Evolutionary conservation across 1,139 yeast species (phyloP).

Genomic region (Debaryomycetaceae sp.): DNA sequence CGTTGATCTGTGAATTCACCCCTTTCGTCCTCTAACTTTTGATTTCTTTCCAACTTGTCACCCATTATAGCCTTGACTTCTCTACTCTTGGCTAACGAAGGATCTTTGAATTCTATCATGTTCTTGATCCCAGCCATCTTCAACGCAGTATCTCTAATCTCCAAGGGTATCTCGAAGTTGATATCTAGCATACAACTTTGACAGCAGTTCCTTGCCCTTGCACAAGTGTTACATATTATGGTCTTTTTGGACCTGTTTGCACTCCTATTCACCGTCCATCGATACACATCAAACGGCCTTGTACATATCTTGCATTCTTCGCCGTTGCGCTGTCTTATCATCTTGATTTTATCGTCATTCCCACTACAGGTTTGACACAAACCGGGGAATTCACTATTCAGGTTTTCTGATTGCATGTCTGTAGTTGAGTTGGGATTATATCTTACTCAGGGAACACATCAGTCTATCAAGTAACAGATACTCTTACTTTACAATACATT

Average conservation of each 20-base stretch:
- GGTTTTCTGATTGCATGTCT: not conserved
- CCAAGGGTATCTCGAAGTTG: constrained; percentile 72
- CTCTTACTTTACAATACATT: too few species aligned
- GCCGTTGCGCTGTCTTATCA: constrained; percentile 73
- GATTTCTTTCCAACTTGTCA: constrained; percentile 30
- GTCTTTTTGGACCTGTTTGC: constrained; percentile 46
- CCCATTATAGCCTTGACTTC: constrained; percentile 44
- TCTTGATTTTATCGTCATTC: constrained; percentile 55
- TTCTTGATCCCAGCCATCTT: constrained; percentile 61
- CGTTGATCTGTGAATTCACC: constrained; percentile 15
- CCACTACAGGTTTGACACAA: constrained; percentile 78
- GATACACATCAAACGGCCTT: constrained; percentile 75
- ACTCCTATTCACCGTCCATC: constrained; percentile 55
- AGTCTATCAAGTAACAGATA: too few species aligned
- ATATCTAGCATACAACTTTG: constrained; percentile 85
- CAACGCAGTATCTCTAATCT: constrained; percentile 76
- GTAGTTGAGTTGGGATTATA: too few species aligned
- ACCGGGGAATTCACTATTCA: constrained; percentile 45
- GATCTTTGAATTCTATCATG: constrained; percentile 5
- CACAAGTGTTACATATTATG: constrained; percentile 71
- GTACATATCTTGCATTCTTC: constrained; percentile 79
- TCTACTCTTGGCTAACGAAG: constrained; percentile 22
- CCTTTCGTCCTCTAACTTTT: constrained; percentile 12
- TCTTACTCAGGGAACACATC: too few species aligned
- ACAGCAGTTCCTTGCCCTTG: constrained; percentile 77